A percentile compares a stretch with the other conserved stretches of the same genome.
Conservation (phyloP, 1,284 basidiomycete species). For the Trichosporon sp. region DNA sequence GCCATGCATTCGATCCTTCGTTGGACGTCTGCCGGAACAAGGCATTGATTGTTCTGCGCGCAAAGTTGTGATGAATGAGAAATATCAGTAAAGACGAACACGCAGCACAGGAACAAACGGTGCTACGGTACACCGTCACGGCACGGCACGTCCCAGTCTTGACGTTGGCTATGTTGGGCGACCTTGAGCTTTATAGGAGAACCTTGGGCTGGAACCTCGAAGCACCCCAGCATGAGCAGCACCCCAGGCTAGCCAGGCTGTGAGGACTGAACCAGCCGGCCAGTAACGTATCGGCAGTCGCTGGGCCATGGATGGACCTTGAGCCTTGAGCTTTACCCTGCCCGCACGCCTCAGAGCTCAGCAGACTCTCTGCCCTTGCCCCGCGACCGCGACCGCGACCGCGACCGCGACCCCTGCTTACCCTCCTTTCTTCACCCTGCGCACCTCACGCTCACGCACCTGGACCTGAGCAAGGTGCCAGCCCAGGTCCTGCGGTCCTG, state of each 20-base stretch:
- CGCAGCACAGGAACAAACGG: constrained; percentile 5
- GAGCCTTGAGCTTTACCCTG: not conserved
- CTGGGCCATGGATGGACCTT: no score
- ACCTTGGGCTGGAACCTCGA: not conserved
- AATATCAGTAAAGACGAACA: no score
- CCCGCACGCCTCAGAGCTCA: not conserved
- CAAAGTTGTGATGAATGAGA: not conserved
- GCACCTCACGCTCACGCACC: not conserved
- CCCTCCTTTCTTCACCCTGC: constrained; percentile 9
- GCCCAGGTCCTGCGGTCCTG: not conserved
- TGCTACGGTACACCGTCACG: not conserved
- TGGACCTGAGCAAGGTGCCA: not conserved
- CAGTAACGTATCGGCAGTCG: not conserved
- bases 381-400: no score
- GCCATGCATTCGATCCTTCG: not conserved
- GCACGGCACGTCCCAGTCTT: not conserved
- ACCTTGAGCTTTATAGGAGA: not conserved
- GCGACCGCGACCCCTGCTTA: not conserved
- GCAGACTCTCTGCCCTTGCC: not conserved
- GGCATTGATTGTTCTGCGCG: not conserved
- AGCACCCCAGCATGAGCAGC: not conserved
- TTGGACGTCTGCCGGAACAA: not conserved
- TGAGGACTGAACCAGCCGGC: not conserved
- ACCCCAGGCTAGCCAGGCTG: no score
- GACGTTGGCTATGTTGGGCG: not conserved